phyloP scores from a whole-genome alignment of 768 basidiomycete genomes.

The Psilocybe azurescens region DNA sequence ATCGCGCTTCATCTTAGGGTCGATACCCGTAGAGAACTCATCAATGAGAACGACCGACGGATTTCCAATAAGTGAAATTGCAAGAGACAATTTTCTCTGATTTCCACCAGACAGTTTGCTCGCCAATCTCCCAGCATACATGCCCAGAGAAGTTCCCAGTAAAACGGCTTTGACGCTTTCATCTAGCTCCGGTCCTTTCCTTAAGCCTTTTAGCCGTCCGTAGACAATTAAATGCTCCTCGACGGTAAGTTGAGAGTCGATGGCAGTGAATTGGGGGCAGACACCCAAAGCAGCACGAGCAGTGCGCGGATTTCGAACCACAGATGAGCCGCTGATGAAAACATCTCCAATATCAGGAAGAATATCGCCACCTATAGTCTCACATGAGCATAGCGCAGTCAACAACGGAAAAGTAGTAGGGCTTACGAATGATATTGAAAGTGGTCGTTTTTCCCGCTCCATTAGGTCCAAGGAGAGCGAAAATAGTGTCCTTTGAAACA shows the following conservation, averaged over 20 bases:
- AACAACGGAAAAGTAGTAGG: not conserved
- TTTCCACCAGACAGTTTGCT: slow-evolving; percentile 82
- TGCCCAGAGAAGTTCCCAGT: slow-evolving; percentile 57
- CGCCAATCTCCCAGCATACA: slow-evolving; percentile 74
- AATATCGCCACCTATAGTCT: slow-evolving; percentile 64
- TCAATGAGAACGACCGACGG: slow-evolving; percentile 81
- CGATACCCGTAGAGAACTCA: slow-evolving; percentile 84
- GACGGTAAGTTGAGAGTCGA: slow-evolving; percentile 78
- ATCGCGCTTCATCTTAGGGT: slow-evolving; percentile 83
- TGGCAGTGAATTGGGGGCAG: slow-evolving; percentile 86
- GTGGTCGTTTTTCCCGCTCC: slow-evolving; percentile 87
- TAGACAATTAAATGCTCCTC: slow-evolving; percentile 78
- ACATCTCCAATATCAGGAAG: slow-evolving; percentile 73
- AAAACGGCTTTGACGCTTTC: slow-evolving; percentile 63
- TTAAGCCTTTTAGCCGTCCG: slow-evolving; percentile 74
- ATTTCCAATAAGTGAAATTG: slow-evolving; percentile 79
- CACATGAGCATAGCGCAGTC: not conserved
- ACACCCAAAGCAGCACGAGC: slow-evolving; percentile 78
- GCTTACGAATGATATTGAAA: slow-evolving; percentile 80
- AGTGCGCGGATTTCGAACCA: slow-evolving; percentile 62
- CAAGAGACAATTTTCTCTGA: slow-evolving; percentile 75
- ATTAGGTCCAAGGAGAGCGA: slow-evolving; percentile 81
- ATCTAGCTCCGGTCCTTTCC: slow-evolving; percentile 50
- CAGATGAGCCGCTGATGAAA: slow-evolving; percentile 67
- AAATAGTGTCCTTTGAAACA: slow-evolving; percentile 63